These are phyloP conservation scores for Colletotrichum caudatum DNA, from an alignment of 2,329 filamentous ascomycete species.

Conservation along the genomic window DNA sequence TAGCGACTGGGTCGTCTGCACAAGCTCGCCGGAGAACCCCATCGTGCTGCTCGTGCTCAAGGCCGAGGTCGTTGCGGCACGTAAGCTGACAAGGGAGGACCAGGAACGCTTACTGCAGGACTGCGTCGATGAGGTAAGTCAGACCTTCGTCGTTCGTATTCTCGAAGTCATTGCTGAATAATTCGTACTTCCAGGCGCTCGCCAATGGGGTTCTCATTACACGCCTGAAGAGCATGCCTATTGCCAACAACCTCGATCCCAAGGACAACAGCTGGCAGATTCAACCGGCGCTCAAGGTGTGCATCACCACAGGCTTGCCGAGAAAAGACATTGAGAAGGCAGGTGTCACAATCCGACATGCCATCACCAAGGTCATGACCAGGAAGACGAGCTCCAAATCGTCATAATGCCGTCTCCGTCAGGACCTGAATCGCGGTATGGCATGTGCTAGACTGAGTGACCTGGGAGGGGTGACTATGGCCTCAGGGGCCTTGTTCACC, in stretches of 20 bases:
- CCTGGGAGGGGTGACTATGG: neutral
- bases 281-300: constrained; percentile 90
- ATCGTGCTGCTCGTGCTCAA: constrained; percentile 87
- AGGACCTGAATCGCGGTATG: constrained; percentile 41
- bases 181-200: constrained; percentile 69
- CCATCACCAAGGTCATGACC: constrained; percentile 91
- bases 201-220: constrained; percentile 92
- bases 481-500: neutral
- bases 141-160: neutral
- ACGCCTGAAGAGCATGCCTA: constrained; percentile 82
- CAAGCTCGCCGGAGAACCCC: constrained; percentile 86
- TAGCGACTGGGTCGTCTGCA: constrained; percentile 91
- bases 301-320: constrained; percentile 85
- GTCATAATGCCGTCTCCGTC: constrained; percentile 1
- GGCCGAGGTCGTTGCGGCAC: constrained; percentile 79
- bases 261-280: constrained; percentile 78
- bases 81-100: constrained; percentile 76
- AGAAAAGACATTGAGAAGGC: constrained; percentile 98
- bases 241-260: constrained; percentile 70
- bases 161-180: neutral
- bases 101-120: constrained; percentile 90
- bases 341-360: constrained; percentile 87
- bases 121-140: constrained; percentile 91
- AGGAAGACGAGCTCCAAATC: constrained; percentile 64
- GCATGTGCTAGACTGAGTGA: constrained; percentile 13